phyloP scores from a whole-genome alignment of 495 filamentous ascomycete species.

The Aspergillus hancockii region DNA sequence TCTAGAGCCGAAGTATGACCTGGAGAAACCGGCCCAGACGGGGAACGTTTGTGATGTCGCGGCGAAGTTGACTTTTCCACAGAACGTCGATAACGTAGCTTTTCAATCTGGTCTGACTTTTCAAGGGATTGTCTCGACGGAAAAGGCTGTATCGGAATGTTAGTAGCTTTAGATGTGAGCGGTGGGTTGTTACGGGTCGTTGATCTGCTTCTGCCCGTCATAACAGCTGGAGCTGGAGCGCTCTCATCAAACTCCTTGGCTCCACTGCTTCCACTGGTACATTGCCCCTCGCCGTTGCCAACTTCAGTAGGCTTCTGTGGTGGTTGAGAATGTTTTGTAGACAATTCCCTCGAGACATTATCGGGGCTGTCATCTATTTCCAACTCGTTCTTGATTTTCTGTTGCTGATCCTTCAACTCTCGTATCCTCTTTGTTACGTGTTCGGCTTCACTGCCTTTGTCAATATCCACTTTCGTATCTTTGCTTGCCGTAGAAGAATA shows the following conservation, averaged over 20 bases:
- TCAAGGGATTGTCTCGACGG: conserved; percentile 38
- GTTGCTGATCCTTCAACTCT: conserved; percentile 53
- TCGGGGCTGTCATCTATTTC: conserved; percentile 37
- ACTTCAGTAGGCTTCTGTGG: conserved; percentile 29
- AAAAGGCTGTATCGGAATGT: conserved; percentile 41
- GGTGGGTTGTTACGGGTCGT: conserved; percentile 45
- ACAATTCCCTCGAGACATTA: conserved; percentile 31
- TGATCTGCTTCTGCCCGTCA: conserved; percentile 52
- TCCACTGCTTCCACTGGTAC: background rate
- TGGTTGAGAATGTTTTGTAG: conserved; percentile 27
- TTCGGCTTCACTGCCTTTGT: conserved; percentile 39
- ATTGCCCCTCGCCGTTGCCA: conserved; percentile 7
- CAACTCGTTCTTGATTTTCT: conserved; percentile 44
- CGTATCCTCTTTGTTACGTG: conserved; percentile 52
- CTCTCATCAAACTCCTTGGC: conserved; percentile 53
- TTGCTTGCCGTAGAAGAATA: conserved; percentile 43
- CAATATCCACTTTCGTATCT: conserved; percentile 35
- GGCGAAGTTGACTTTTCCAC: conserved; percentile 39
- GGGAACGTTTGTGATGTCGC: conserved; percentile 41
- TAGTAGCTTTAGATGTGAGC: conserved; percentile 47
- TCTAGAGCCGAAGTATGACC: conserved; percentile 33
- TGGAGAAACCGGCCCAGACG: conserved; percentile 37
- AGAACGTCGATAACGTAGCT: conserved; percentile 36
- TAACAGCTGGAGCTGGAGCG: conserved; percentile 68
- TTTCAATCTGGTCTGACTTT: conserved; percentile 36